Base-by-base conservation (phyloP, 2,329 filamentous ascomycete genomes). In the Phaeosphaeria sp. region DNA sequence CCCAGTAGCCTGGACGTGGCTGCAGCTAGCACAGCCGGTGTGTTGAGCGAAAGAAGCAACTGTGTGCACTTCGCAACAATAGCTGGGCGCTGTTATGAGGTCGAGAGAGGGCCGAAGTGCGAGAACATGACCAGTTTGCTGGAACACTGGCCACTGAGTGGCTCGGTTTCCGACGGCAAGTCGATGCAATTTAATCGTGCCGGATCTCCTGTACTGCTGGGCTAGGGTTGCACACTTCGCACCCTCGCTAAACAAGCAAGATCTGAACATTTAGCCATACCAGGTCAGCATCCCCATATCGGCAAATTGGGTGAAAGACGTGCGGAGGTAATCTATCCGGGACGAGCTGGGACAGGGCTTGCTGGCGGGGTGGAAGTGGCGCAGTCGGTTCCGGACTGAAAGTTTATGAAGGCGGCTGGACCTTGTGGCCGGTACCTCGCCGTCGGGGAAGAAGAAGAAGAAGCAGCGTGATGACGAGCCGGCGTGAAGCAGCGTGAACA, bases 361-460 rank as follows among this genome's bases (percentile, higher is more conserved):
- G 51, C 20, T 44, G 33, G 25, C 22, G 46, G 52, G 51, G 36
- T 45, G 44, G 45, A 39, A 24, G 59, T 60, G 59, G 61, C 59
- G 55, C 44, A 51, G 48, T 55, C 25, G 39, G 55, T 45, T 56
- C 48, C 33, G 39, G 30, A 44, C 9, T 8, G 15, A 52, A 47
- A 51, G 36, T 46, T 53, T 45, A 7, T 56, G 44, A 42, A 30
- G 21, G 44, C 54, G 61, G 59, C 59, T 51, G 61, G 55, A 61
- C 61, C 61, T 54, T 22, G 47, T 51, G 17, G 48, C 42, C 51
- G 61, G 61, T 56, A 63, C 44, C 24, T 47, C 46, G 36, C 39
- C 18, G 51, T 51, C 50, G 24, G 57, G 46, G 18, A n/a, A n/a
- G n/a, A n/a, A n/a, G n/a, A n/a, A 45, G 44, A 22, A 49, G 43